Base-by-base conservation (phyloP, 192 early-diverging fungal species). In the Ambispora gerdemannii region DNA sequence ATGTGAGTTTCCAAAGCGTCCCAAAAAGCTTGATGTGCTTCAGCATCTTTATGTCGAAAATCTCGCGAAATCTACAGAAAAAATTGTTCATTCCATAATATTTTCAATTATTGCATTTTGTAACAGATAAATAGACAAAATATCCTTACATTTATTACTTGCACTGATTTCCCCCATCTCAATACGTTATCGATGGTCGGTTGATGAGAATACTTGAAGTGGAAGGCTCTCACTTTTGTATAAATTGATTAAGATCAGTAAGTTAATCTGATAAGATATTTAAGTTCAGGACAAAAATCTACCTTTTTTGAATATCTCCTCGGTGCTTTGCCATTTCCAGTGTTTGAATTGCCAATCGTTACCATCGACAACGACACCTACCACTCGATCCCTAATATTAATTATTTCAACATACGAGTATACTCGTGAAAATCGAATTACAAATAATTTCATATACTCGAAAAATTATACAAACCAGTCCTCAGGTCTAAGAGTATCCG, bases 261-360 rank as follows among this genome's bases (percentile, higher is more conserved):
- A 43, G 6, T 43, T 43, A 43, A 43, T 43, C 15, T 10, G 38
- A 43, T 43, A 43, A 10, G 38, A 43, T 10, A 43, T 43, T 43
- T 6, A 43, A 43, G 15, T 10, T 6, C 38, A 6, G n/a, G 81
- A 84, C 25, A 91, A 82, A 11, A 88, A 87, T 51, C 87, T 80
- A 55, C 84, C 86, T 72, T 91, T 86, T 19, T 81, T 76, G 78
- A 98, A 98, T 11, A 98, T 77, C 64, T 92, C 88, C 20, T 88
- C 82, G 3, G 96, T 94, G 27, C 89, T 83, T 43, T 86, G 83
- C 85, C 90, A 95, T 67, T 87, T 90, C 94, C 94, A 98, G 47
- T 87, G 83, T 64, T 92, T 93, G 74, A 98, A 98, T 78, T 98
- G 94, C 96, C 96, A 98, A 25, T 84, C 83, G 35, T 90, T 90